Evolutionary conservation across 768 basidiomycete species (phyloP), one percentile per base, ranked within the genome.

Genomic region (Lentinula sp.): DNA sequence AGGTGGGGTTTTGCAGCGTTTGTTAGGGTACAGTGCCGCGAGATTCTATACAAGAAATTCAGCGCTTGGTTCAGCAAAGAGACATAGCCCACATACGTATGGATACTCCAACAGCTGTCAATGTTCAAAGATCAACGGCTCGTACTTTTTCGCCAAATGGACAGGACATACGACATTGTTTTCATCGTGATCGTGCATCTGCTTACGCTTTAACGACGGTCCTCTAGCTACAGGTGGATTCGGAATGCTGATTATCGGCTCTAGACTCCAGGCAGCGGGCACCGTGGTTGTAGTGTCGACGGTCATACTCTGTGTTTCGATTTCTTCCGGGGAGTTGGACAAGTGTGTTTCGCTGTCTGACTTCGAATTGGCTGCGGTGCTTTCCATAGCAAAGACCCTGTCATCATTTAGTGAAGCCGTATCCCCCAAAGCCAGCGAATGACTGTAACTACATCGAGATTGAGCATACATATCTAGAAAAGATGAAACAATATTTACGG

Each of bases 1-100:
- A 16, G 79, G 74, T n/a, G 79, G 79, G 39, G 79, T 81, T 68
- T 66, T 76, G 68, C 72, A 80, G 62, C 77, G 63, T 63, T 71
- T 72, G 59, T 68, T 69, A 3, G 70, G 66, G 39, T 62, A 62
- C 4, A 58, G 20, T 16, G 56, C 49, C n/a, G 28, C 49, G 20
- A 58, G 49, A 48, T 58, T 62, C 61, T 62, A 46, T 18, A 50
- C 16, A 4, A 43, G 1, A 2, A 32, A 20, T 36, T 13, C n/a
- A 37, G 43, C 35, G 43, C 18, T 28, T 20, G 12, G 8, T 57
- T 1, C 42, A 57, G 33, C 10, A 32, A 23, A 20, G 16, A 9
- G 16, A 32, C 37, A 8, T 13, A 45, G 16, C 42, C 12, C 13
- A 42, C 59, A 10, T 60, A 60, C 59, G 28, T 60, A 39, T 60